Base-by-base conservation (phyloP, 148 eudicot genomes). In the Agrostemma githago region DNA sequence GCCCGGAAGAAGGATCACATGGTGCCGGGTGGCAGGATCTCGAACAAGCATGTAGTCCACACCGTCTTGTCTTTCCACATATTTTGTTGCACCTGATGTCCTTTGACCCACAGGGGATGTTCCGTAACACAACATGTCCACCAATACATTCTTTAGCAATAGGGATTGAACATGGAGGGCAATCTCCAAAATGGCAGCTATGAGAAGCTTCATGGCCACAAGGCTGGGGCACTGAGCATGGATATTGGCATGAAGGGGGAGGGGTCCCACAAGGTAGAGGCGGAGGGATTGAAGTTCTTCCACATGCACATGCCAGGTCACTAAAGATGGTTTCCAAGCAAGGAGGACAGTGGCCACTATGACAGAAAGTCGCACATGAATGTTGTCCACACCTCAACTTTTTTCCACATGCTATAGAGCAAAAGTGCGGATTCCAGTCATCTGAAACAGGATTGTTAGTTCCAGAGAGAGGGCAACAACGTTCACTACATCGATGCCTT, bases 311-410 rank as follows among this genome's bases (percentile, higher is more conserved):
- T 6, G 94, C 82, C 76, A 92, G 81, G 74, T 95, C 99, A 8
- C 84, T 84, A 60, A 95, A 95, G 67, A 95, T 88, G 8, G 94
- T 92, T 82, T 95, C 99, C 15, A 87, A 81, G 84, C 99, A 95
- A 14, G 96, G 97, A 81, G 99, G 96, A 70, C 99, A 95, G 66
- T 95, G 99, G 10, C 99, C 99, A 78, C 97, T 90, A 78, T 92
- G 97, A 83, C 97, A 95, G 51, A 85, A 79, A 6, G 91, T 84
- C n/a, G 72, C 82, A 39, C 99, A 92, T 10, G 93, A 79, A 82
- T 95, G 96, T 76, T 95, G 92, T 76, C 99, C 99, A 72, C 99
- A 92, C 70, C 92, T 86, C 57, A 92, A 81, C 87, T 89, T 92
- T 88, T 95, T 95, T 67, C 86, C 99, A 80, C 99, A 95, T 3